Evolutionary conservation across 1,284 basidiomycete species (phyloP), one percentile per base, ranked within the genome.

Genomic region (Blastosporella zonata): DNA sequence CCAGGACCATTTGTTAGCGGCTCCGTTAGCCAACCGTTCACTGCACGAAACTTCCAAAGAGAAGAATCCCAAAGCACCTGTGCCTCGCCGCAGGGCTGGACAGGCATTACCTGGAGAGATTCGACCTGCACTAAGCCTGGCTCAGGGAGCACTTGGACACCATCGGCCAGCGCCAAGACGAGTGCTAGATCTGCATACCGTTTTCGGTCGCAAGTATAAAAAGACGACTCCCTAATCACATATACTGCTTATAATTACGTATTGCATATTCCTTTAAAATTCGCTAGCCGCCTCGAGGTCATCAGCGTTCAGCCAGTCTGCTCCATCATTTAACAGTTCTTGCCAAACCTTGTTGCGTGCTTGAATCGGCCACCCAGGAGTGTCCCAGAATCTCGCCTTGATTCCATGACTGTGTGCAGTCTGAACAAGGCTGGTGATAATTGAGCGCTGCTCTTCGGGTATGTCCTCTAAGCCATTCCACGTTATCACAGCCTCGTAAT

Each of bases 251-350:
- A 50, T 42, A 40, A 47, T 45, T 31, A 40, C 22, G 36, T 27
- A 41, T 46, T 23, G n/a, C n/a, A n/a, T 15, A 45, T 43, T 36
- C 10, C 12, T 37, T 54, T 40, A 74, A 59, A 74, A 74, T 9
- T 63, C 52, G 38, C 64, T 70, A 7, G 75, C 74, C 8, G 75
- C 75, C 39, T 69, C 67, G 47, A 79, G 59, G 54, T 78, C 75
- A 60, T 79, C 78, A 12, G 73, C 77, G 53, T 81, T 79, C 50
- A 79, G 55, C 77, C 77, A 80, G 55, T 78, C 75, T 18, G 69
- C 70, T 3, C 77, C 77, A 37, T 67, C 66, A 40, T 72, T 60
- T 50, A 72, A 39, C 50, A 78, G 52, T 45, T 65, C 64, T 46
- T 57, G 61, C 76, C 75, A 79, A 3, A 78, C 62, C 42, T 66